Evolutionary conservation across 495 filamentous ascomycete species (phyloP).

Genomic region (Penicillium manginii): DNA sequence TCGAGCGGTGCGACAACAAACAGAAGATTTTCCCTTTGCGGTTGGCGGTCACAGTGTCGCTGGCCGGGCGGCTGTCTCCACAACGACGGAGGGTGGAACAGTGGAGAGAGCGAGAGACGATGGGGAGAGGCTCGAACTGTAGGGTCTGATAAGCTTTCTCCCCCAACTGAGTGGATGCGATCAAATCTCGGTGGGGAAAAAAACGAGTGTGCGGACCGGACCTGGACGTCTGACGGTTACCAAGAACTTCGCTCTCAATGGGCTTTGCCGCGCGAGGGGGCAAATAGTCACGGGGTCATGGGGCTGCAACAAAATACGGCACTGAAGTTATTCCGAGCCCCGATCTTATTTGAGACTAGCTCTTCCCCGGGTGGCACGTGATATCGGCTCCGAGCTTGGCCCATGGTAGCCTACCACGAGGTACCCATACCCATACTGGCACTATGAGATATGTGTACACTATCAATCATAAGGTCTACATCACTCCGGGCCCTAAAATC

Average conservation of each 20-base stretch:
- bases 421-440: too few relatives aligned
- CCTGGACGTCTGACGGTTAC: not conserved
- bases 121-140: constrained; percentile 1
- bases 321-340: constrained; percentile 16
- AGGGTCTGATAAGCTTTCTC: not conserved
- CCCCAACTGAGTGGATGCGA: not conserved
- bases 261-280: too few relatives aligned
- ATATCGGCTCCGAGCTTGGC: constrained; percentile 10
- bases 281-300: constrained; percentile 19
- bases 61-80: constrained; percentile 31
- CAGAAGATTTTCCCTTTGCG: constrained; percentile 21
- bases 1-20: constrained; percentile 24
- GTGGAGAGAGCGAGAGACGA: constrained; percentile 28
- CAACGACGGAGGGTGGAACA: constrained; percentile 32
- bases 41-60: constrained; percentile 28
- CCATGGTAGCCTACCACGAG: too few relatives aligned
- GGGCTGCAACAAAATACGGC: constrained; percentile 3
- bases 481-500: not conserved
- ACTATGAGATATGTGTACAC: not conserved
- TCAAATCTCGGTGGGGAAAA: not conserved
- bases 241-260: not conserved
- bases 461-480: not conserved
- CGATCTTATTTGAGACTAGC: constrained; percentile 13
- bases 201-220: not conserved
- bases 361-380: constrained; percentile 4